Evolutionary conservation across 352 stramenopile genomes (phyloP), one percentile per base, ranked within the genome.

Genomic region (Phytopythium chamaehyphon): DNA sequence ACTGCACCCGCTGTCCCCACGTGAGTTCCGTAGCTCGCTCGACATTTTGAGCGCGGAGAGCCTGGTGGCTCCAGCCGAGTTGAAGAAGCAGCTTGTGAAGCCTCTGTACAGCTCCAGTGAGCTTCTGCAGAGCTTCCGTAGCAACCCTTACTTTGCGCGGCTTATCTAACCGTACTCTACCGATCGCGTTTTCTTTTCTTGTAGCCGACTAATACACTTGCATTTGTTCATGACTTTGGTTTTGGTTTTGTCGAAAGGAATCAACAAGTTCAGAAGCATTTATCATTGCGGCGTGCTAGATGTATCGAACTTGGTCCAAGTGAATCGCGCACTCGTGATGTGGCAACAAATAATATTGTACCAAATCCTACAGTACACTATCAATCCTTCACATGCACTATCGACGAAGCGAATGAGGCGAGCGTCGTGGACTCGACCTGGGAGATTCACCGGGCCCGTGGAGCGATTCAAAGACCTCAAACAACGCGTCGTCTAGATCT

Each of bases 11-110:
- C 47, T 91, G 38, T 58, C 63, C 8, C 59, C 70, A 23, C 69
- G 78, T 37, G 82, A 92, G 47, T 94, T 94, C 62, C 68, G 69
- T 42, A 66, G 55, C 10, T 69, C 69, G n/a, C 58, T 94, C 26
- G 76, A 93, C 23, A 89, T 71, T 16, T 57, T 94, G 10, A 69
- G 71, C 31, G 74, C 84, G 6, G 76, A 94, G 50, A 74, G 82
- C 33, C 61, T 94, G 24, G 52, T 93, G 14, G 71, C 70, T 15
- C 55, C 71, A 3, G 39, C 42, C 9, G 76, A 91, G 43, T 63
- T 87, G 43, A 85, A 88, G 57, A 85, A 85, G 57, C 71, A 86
- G 49, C 61, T 88, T 39, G 64, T 94, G 44, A 90, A 90, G 61
- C 63, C 92, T n/a, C 54, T 81, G 11, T 81, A 75, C 39, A 84